Conservation (phyloP, 2,329 filamentous ascomycete genomes). For the Neospermospora avenae region DNA sequence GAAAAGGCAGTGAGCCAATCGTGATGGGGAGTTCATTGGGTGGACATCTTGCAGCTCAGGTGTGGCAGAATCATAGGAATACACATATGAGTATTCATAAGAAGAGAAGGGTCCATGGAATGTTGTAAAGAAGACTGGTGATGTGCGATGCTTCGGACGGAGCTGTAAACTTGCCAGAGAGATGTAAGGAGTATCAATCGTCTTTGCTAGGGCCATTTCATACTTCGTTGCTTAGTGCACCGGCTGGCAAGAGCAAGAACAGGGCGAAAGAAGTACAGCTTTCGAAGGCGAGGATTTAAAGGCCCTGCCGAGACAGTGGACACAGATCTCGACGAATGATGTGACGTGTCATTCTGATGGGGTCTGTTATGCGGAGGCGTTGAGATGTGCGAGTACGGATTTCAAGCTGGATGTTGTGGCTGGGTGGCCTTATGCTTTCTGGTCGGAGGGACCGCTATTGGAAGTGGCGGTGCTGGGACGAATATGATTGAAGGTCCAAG, state of each 20-base stretch:
- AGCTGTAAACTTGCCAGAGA: slow-evolving; percentile 37
- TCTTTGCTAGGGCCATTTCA: slow-evolving; percentile 39
- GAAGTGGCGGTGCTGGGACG: slow-evolving; percentile 41
- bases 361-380: slow-evolving; percentile 45
- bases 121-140: slow-evolving; percentile 47
- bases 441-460: slow-evolving; percentile 45
- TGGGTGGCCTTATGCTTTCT: slow-evolving; percentile 52
- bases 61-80: no score
- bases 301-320: slow-evolving; percentile 41
- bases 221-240: slow-evolving; percentile 35
- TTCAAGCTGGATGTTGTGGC: slow-evolving; percentile 42
- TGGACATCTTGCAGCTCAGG: no score
- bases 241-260: slow-evolving; percentile 36
- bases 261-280: slow-evolving; percentile 44
- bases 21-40: no score
- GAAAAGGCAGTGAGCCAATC: no score
- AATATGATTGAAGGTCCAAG: slow-evolving; percentile 42
- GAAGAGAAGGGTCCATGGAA: slow-evolving; percentile 38
- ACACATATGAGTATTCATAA: no score
- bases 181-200: slow-evolving; percentile 39
- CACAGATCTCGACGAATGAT: slow-evolving; percentile 50
- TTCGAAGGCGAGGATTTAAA: slow-evolving; percentile 32
- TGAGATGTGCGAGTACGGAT: slow-evolving; percentile 40
- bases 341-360: slow-evolving; percentile 51
- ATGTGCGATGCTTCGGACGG: slow-evolving; percentile 43